Conservation (phyloP, 768 basidiomycete species). For the Hirschioporus abietinus region DNA sequence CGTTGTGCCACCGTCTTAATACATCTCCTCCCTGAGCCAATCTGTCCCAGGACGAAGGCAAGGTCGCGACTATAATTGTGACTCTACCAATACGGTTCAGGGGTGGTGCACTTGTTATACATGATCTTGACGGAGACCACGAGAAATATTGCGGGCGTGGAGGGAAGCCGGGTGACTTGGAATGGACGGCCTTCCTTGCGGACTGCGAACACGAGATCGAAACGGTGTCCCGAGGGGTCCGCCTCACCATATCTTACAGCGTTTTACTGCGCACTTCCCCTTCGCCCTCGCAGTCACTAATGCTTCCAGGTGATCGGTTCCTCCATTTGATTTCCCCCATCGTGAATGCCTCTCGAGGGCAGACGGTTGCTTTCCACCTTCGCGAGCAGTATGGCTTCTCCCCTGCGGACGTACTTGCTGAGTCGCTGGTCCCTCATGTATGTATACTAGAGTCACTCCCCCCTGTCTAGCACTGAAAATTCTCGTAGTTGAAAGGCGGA, state of each 20-base stretch:
- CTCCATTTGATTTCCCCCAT: constrained; percentile 68
- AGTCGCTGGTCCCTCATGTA: constrained; percentile 66
- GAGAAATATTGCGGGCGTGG: constrained; percentile 62
- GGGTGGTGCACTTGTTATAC: constrained; percentile 61
- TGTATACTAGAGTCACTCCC: constrained; percentile 22
- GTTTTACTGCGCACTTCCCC: constrained; percentile 55
- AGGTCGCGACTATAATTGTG: constrained; percentile 67
- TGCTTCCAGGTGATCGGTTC: constrained; percentile 69
- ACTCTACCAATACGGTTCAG: constrained; percentile 71
- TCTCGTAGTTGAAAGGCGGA: constrained; percentile 62
- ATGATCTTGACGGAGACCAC: constrained; percentile 45
- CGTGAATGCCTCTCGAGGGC: constrained; percentile 65
- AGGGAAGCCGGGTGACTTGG: constrained; percentile 60
- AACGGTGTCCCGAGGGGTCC: constrained; percentile 62
- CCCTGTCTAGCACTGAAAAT: not conserved
- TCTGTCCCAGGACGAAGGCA: constrained; percentile 45
- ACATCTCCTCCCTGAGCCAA: constrained; percentile 7
- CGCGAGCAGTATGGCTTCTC: constrained; percentile 64
- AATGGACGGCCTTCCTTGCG: constrained; percentile 72
- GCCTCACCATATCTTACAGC: constrained; percentile 65
- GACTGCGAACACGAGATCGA: constrained; percentile 77
- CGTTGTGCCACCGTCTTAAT: not conserved
- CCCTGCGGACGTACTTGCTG: constrained; percentile 64
- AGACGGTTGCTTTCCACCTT: constrained; percentile 68
- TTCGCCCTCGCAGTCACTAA: constrained; percentile 52